A percentile compares a stretch with the other conserved stretches of the same genome.
These are phyloP conservation scores for Hirschfeldia incana DNA, from an alignment of 345 rosid genomes.

Conservation along the genomic window DNA sequence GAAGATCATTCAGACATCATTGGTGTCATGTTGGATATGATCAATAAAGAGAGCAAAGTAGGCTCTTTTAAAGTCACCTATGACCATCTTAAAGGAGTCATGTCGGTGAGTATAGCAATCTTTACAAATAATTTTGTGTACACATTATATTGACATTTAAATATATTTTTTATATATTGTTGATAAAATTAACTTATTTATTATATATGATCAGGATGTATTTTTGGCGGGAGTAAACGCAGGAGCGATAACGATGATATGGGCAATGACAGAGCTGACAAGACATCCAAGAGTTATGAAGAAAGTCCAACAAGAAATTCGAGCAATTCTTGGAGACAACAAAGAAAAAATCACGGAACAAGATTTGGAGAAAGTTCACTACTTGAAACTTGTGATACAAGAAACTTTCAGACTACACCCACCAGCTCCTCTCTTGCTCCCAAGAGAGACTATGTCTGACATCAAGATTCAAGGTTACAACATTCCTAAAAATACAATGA, in stretches of 20 bases:
- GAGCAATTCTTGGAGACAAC: conserved; percentile 40
- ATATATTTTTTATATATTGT: no score
- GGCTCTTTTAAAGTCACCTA: conserved; percentile 34
- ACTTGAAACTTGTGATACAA: conserved; percentile 46
- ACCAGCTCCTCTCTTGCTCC: conserved; percentile 44
- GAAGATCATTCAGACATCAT: conserved; percentile 41
- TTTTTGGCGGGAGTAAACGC: conserved; percentile 57
- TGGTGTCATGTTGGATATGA: conserved; percentile 45
- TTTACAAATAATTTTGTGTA: not conserved
- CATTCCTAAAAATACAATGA: conserved; percentile 34
- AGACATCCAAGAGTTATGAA: conserved; percentile 52
- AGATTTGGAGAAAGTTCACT: conserved; percentile 42
- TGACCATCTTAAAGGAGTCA: conserved; percentile 50
- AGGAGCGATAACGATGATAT: conserved; percentile 40
- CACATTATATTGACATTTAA: not conserved
- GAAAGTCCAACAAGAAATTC: conserved; percentile 54
- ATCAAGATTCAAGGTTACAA: conserved; percentile 42
- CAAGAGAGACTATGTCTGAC: conserved; percentile 43
- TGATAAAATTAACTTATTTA: not conserved
- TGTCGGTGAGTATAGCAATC: conserved; percentile 42
- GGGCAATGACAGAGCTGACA: conserved; percentile 63
- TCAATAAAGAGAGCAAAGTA: conserved; percentile 10
- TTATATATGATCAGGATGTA: conserved; percentile 36
- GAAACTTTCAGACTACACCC: conserved; percentile 60
- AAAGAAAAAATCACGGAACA: conserved; percentile 31